Base-by-base conservation (phyloP, 2,329 filamentous ascomycete species). In the Cordyceps fumosorosea region DNA sequence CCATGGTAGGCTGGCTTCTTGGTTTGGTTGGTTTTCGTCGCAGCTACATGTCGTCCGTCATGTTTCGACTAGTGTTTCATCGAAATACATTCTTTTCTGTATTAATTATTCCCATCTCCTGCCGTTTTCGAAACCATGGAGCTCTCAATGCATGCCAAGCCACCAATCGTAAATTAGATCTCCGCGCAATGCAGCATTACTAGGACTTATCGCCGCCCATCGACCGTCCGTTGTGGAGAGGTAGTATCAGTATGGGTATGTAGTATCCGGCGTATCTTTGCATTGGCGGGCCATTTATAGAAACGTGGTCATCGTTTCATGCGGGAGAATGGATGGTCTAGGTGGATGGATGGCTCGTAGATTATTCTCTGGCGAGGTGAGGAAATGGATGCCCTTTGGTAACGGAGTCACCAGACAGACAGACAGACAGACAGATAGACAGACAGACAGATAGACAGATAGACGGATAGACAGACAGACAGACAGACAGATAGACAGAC, bases 121-220 rank as follows among this genome's bases (percentile, higher is more conserved):
- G 26, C 10, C 14, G 40, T 12, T 34, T 2, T 16, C 20, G 12
- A 26, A 53, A 16, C 22, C 11, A 22, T 45, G 18, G 22, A 53
- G 22, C 37, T 45, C 7, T 53, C 37, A 51, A 60, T 53, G 57
- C 57, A 54, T 18, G 57, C 57, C 57, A 60, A 60, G 57, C 16
- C 57, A 48, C 57, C 50, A 60, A 60, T 60, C 57, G 57, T 16
- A 37, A 24, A n/a, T 5, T 22, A 44, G 34, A 59, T 59, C 56
- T 34, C 34, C 34, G 5, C n/a, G 29, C 10, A 42, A 53, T 8
- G 57, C 57, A 60, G 56, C 32, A 58, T 51, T 52, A 52, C 40
- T 34, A 60, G n/a, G n/a, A n/a, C n/a, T n/a, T n/a, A n/a, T n/a
- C n/a, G n/a, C 32, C 48, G 37, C 37, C 47, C 53, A 34, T 45